Evolutionary conservation across 2,329 filamentous ascomycete species (phyloP).

Genomic region (Macrophomina pseudophaseolina): DNA sequence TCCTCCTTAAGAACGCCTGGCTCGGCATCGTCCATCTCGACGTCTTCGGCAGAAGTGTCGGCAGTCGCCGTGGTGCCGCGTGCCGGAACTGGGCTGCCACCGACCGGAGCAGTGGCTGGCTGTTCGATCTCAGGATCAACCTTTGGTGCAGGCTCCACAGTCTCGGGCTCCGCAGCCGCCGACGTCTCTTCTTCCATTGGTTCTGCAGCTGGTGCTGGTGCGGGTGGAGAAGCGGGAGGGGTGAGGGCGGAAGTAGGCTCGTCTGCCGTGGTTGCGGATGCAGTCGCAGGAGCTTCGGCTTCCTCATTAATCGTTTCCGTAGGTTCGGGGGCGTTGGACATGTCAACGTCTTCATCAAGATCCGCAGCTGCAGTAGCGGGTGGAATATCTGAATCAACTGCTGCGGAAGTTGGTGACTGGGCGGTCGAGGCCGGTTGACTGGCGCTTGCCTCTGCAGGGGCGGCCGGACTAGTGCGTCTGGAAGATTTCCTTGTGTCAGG

Average conservation of each 20-base stretch:
- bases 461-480: constrained; percentile 28
- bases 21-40: constrained; percentile 26
- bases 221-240: constrained; percentile 22
- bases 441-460: constrained; percentile 1
- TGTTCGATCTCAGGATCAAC: neutral
- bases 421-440: constrained; percentile 8
- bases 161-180: constrained; percentile 4
- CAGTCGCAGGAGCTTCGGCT: neutral
- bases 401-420: constrained; percentile 5
- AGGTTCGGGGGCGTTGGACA: constrained; percentile 29
- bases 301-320: neutral
- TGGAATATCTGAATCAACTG: neutral
- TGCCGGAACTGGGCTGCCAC: neutral
- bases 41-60: constrained; percentile 20
- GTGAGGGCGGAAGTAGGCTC: constrained; percentile 19
- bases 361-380: constrained; percentile 10
- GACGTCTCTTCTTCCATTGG: neutral
- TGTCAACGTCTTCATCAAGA: constrained; percentile 29
- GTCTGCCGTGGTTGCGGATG: constrained; percentile 2
- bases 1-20: constrained; percentile 22
- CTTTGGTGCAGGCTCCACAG: neutral
- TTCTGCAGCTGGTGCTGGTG: neutral
- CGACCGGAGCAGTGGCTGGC: neutral
- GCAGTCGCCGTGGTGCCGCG: constrained; percentile 2
- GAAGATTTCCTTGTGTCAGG: constrained; percentile 37